phyloP scores from a whole-genome alignment of 2,329 filamentous ascomycete species.

The Ascochyta viciae-villosae region DNA sequence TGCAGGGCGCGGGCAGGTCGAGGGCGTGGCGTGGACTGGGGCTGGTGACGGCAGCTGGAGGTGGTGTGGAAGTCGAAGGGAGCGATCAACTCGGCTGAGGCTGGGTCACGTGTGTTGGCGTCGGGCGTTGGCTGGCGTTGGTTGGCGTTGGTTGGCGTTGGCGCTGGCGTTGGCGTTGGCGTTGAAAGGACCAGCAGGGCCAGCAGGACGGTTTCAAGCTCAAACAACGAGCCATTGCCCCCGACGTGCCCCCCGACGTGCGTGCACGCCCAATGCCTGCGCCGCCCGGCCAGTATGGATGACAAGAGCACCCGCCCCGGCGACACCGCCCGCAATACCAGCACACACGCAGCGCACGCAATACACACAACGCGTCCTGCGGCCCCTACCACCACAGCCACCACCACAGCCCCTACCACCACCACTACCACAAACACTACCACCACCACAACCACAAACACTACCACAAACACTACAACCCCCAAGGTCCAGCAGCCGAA shows the following conservation, averaged over 20 bases:
- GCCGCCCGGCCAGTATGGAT: constrained; percentile 41
- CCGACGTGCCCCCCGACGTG: constrained; percentile 7
- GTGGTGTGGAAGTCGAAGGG: constrained; percentile 17
- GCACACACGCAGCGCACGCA: constrained; percentile 24
- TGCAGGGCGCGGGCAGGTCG: constrained; percentile 10
- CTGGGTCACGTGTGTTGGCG: constrained; percentile 1
- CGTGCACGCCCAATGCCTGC: constrained; percentile 27
- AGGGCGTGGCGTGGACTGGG: constrained; percentile 10
- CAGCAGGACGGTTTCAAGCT: constrained; percentile 12
- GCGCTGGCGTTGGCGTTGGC: not conserved
- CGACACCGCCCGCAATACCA: constrained; percentile 24
- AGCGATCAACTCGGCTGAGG: not conserved
- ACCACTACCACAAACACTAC: constrained; percentile 1
- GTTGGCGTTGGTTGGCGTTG: not conserved
- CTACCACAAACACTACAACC: constrained; percentile 14
- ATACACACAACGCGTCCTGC: constrained; percentile 19
- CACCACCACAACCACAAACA: not conserved
- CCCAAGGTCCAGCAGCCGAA: constrained; percentile 79
- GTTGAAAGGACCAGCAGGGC: too few species aligned
- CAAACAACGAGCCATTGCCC: constrained; percentile 9
- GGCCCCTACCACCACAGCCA: not conserved
- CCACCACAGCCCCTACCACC: constrained; percentile 8
- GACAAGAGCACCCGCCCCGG: constrained; percentile 30
- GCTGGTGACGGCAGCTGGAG: constrained; percentile 18
- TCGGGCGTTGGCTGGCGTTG: not conserved